phyloP scores from a whole-genome alignment of 2,329 filamentous ascomycete genomes.

The Arthrobotrys entomopaga region DNA sequence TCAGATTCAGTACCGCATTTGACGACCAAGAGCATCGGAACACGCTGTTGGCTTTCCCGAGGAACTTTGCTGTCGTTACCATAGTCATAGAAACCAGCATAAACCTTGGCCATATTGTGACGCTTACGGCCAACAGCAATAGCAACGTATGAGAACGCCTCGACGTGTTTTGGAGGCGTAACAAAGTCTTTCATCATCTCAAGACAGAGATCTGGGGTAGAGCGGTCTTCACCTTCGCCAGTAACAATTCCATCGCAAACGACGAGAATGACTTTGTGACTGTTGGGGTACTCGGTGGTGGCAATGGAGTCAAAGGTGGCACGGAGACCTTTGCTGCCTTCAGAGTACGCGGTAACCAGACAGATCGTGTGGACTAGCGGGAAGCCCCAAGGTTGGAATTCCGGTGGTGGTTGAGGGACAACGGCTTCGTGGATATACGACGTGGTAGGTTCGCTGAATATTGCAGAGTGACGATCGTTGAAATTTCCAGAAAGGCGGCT shows the following conservation, averaged over 20 bases:
- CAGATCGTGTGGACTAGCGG: conserved; percentile 93
- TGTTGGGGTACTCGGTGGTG: conserved; percentile 98
- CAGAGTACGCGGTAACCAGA: conserved; percentile 94
- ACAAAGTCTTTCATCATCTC: conserved; percentile 95
- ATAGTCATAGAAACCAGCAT: conserved; percentile 98
- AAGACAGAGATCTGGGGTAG: conserved; percentile 89
- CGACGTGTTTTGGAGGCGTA: conserved; percentile 80
- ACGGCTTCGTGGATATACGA: conserved; percentile 87
- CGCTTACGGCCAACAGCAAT: conserved; percentile 95
- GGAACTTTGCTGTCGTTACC: conserved; percentile 82
- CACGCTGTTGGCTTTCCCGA: conserved; percentile 87
- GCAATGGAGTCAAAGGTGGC: conserved; percentile 96
- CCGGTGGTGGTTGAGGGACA: conserved; percentile 92
- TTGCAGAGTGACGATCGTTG: conserved; percentile 50
- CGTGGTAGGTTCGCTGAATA: conserved; percentile 51
- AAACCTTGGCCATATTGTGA: conserved; percentile 99
- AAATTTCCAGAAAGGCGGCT: conserved; percentile 63
- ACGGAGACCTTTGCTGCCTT: conserved; percentile 89
- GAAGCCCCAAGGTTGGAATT: conserved; percentile 97
- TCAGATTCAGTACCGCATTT: conserved; percentile 96
- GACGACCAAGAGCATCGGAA: conserved; percentile 96
- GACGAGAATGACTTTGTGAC: conserved; percentile 95
- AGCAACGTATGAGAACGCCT: conserved; percentile 93
- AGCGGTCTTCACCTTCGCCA: conserved; percentile 83
- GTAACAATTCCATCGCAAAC: conserved; percentile 98